A percentile compares a stretch with the other conserved stretches of the same genome.
These are phyloP conservation scores for Ascochyta lentis DNA, from an alignment of 2,329 filamentous ascomycete species.

Conservation along the genomic window DNA sequence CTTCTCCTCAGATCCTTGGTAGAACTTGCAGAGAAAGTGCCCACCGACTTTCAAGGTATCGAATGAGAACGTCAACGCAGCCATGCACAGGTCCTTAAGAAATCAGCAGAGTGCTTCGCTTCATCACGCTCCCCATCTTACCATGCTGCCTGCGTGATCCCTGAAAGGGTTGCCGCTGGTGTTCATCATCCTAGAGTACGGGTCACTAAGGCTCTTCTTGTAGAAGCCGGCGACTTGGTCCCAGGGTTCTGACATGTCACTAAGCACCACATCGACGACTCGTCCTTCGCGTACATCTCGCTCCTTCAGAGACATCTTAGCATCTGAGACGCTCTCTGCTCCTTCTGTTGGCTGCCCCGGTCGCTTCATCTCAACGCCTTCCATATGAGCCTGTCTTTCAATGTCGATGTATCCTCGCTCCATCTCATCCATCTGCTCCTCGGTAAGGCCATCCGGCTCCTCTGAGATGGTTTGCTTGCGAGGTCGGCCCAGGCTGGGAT, in stretches of 20 bases:
- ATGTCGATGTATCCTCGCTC: conserved; percentile 70
- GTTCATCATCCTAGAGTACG: conserved; percentile 99
- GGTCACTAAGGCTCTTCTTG: conserved; percentile 92
- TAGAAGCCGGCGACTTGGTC: conserved; percentile 77
- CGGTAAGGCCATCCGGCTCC: conserved; percentile 39
- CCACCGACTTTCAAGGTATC: conserved; percentile 83
- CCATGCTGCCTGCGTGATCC: conserved; percentile 95
- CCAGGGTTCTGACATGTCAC: conserved; percentile 99
- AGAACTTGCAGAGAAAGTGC: conserved; percentile 97
- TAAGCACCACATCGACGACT: conserved; percentile 89
- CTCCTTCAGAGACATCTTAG: conserved; percentile 39
- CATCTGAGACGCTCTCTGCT: conserved; percentile 27
- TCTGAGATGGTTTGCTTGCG: conserved; percentile 40
- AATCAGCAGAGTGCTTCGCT: conserved; percentile 9
- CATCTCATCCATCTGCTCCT: conserved; percentile 51
- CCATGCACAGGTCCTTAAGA: conserved; percentile 83
- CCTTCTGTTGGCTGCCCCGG: conserved; percentile 20
- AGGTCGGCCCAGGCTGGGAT: conserved; percentile 65
- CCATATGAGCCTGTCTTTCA: conserved; percentile 59
- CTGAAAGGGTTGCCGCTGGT: conserved; percentile 86
- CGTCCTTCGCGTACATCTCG: conserved; percentile 56
- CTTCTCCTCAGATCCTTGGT: conserved; percentile 88
- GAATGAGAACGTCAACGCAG: conserved; percentile 83
- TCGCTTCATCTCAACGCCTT: conserved; percentile 30
- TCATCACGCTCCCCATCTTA: conserved; percentile 54